Evolutionary conservation across 768 basidiomycete species (phyloP).

Genomic region (Boletus rubroflammeus): DNA sequence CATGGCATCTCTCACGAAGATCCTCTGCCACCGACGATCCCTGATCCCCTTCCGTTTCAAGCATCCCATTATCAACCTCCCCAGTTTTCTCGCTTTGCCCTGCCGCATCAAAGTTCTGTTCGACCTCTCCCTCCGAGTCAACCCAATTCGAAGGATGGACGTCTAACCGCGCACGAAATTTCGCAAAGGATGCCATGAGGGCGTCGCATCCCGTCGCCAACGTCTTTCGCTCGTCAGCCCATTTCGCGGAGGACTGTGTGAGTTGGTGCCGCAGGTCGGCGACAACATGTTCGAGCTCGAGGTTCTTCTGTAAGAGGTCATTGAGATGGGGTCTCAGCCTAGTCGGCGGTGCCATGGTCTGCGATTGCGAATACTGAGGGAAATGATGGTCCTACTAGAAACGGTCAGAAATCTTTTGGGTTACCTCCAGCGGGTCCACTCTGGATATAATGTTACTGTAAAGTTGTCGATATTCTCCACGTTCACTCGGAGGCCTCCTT

Average conservation of each 20-base stretch:
- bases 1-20: constrained; percentile 14
- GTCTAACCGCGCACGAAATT: constrained; percentile 26
- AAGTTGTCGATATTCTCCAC: not conserved
- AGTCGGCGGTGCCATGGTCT: constrained; percentile 25
- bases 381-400: not conserved
- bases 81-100: constrained; percentile 15
- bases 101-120: constrained; percentile 18
- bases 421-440: not conserved
- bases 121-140: constrained; percentile 26
- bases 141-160: constrained; percentile 18
- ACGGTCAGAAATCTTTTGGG: not conserved
- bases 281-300: constrained; percentile 27
- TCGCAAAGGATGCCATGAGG: constrained; percentile 32
- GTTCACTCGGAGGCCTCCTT: not conserved
- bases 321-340: constrained; percentile 26
- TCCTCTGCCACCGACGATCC: not conserved
- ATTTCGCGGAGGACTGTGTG: constrained; percentile 27
- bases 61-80: constrained; percentile 5
- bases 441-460: not conserved
- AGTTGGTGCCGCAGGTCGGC: constrained; percentile 28
- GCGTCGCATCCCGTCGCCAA: constrained; percentile 19
- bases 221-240: constrained; percentile 28
- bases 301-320: constrained; percentile 27
- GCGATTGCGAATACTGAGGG: not conserved
- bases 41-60: constrained; percentile 10